phyloP scores from a whole-genome alignment of 495 filamentous ascomycete genomes.

The Chaetomium tenue region DNA sequence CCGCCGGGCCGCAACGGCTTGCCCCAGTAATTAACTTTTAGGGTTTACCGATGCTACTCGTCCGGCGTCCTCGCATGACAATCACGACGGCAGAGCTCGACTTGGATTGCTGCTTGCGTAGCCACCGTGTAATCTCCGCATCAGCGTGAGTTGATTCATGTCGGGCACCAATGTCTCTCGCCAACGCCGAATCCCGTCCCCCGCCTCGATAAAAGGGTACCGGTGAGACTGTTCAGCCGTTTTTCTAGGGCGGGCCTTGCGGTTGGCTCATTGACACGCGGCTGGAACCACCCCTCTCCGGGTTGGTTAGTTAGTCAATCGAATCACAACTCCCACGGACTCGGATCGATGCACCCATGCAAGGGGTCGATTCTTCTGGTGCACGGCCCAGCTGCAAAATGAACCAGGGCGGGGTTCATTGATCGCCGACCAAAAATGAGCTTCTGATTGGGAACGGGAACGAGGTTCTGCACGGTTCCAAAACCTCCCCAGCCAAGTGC shows the following conservation, averaged over 20 bases:
- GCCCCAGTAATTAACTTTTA: background rate
- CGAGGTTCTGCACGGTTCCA: background rate
- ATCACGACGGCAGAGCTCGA: background rate
- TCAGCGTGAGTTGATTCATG: background rate
- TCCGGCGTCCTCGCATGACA: background rate
- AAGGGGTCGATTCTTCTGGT: background rate
- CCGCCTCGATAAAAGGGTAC: slow-evolving; percentile 3
- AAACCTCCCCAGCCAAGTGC: background rate
- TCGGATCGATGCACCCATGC: slow-evolving; percentile 16
- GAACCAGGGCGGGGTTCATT: background rate
- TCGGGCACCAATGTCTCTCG: too few species aligned
- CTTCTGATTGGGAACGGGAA: slow-evolving; percentile 9
- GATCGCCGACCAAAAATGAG: background rate
- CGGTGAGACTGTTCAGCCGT: slow-evolving; percentile 3
- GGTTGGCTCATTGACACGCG: background rate
- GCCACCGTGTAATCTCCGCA: too few species aligned
- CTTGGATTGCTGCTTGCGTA: background rate
- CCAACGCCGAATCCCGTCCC: too few species aligned
- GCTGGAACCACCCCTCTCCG: background rate
- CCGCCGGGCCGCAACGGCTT: slow-evolving; percentile 21
- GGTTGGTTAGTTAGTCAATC: background rate
- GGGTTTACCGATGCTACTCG: slow-evolving; percentile 1
- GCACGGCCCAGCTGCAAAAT: background rate
- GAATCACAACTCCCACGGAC: slow-evolving; percentile 3
- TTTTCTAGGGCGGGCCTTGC: background rate